Base-by-base conservation (phyloP, 2,329 filamentous ascomycete species). In the Colletotrichum melonis region DNA sequence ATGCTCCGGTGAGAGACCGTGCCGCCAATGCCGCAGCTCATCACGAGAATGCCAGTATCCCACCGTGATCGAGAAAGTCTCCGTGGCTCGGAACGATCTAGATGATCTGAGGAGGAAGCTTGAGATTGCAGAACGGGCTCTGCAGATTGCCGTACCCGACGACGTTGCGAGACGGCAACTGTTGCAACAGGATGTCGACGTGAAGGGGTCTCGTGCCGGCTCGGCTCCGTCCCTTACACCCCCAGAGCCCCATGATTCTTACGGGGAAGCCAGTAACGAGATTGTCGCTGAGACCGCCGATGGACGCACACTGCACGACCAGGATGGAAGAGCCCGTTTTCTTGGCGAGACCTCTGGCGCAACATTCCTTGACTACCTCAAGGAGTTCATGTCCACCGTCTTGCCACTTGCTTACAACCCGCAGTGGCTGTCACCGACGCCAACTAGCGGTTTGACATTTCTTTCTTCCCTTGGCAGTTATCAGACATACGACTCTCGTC, bases 1-100 rank as follows among this genome's bases (percentile, higher is more conserved):
- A 75, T 89, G 87, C 78, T 88, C 86, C 14, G 87, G 87, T 58
- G 83, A 86, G 4, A 79, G 77, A n/a, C 87, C 87, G 0, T 89
- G 87, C 76, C 77, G 78, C 54, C 85, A 87, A 74, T 89, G 87
- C 76, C 76, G 77, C 28, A 80, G 80, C 46, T 79, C 84, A 35
- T 81, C 83, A 38, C 82, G 87, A 69, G 83, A 86, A 11, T 89
- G 87, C 77, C 75, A 84, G 63, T 89, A 88, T 76, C 87, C 87
- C 22, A 77, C 78, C n/a, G 73, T 80, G 5, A 76, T 85, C 49
- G 84, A 87, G 74, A 86, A 86, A 73, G 79, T 88, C 22, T 81
- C 81, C 19, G 77, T 89, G 58, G 79, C 84, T 7, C 81, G 82
- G 38, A 74, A 79, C 6, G 84, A 88, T 75, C 77, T 85, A 24